Conservation (phyloP, 1,284 basidiomycete species). For the Sporisorium sorghi region DNA sequence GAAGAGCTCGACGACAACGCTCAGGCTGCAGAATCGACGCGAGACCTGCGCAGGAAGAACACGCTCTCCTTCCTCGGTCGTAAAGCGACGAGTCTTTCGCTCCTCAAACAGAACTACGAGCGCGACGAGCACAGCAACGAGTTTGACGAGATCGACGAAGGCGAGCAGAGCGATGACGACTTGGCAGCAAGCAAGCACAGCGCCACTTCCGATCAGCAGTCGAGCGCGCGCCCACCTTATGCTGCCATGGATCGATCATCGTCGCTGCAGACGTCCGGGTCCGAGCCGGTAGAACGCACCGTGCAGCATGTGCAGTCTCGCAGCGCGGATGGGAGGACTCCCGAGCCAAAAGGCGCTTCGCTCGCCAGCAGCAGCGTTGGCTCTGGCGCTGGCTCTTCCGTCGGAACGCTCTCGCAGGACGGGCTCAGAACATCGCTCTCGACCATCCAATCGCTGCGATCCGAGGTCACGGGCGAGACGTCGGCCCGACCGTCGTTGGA, state of each 20-base stretch:
- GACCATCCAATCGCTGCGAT: constrained; percentile 48
- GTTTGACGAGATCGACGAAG: constrained; percentile 51
- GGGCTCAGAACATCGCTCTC: constrained; percentile 45
- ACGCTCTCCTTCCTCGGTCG: constrained; percentile 72
- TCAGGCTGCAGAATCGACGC: no score
- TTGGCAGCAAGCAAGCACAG: constrained; percentile 5
- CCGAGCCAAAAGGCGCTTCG: constrained; percentile 17
- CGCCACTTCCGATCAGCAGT: constrained; percentile 5
- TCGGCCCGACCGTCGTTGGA: constrained; percentile 60
- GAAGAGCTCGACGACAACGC: constrained; percentile 14
- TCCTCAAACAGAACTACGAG: constrained; percentile 65
- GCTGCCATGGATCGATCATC: constrained; percentile 21
- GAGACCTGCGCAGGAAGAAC: constrained; percentile 66
- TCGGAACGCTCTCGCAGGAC: constrained; percentile 40
- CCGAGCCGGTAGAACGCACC: constrained; percentile 2
- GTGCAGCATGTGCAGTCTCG: constrained; percentile 15
- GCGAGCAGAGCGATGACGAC: constrained; percentile 33
- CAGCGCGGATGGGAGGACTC: not conserved
- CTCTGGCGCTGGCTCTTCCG: constrained; percentile 33
- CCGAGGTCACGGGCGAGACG: constrained; percentile 53
- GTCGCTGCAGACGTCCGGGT: constrained; percentile 16
- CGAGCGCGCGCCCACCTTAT: constrained; percentile 3
- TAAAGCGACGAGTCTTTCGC: constrained; percentile 71
- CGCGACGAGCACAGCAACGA: constrained; percentile 37
- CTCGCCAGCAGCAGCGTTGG: constrained; percentile 26